Conservation (phyloP, 2,329 filamentous ascomycete genomes). For the Arachnomyces sp. region DNA sequence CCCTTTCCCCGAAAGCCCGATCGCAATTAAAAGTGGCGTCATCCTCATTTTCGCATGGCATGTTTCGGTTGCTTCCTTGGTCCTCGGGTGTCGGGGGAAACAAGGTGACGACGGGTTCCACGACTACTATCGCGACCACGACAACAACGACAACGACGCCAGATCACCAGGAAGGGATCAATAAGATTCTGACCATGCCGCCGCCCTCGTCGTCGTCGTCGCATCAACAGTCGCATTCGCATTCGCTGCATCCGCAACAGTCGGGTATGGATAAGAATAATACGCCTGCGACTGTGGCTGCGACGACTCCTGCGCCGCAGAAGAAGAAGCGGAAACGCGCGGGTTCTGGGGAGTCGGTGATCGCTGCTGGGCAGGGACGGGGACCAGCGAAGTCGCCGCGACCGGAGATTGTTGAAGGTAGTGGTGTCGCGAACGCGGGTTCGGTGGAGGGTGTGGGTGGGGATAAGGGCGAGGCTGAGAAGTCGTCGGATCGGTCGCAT, state of each 20-base stretch:
- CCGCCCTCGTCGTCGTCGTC: conserved; percentile 6
- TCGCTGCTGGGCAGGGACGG: conserved; percentile 24
- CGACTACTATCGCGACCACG: too few species aligned
- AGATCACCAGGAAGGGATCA: too few species aligned
- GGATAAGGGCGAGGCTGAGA: conserved; percentile 3
- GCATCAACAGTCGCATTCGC: not conserved
- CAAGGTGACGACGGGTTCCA: conserved; percentile 27
- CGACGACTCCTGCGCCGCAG: conserved; percentile 23
- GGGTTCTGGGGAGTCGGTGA: conserved; percentile 37
- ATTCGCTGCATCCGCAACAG: too few species aligned
- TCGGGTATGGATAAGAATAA: conserved; percentile 4
- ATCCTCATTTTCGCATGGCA: conserved; percentile 34
- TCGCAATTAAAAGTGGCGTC: conserved; percentile 5
- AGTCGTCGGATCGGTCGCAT: conserved; percentile 10
- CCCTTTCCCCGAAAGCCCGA: conserved; percentile 17
- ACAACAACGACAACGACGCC: too few species aligned
- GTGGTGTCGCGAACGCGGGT: conserved; percentile 8
- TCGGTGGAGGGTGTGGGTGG: conserved; percentile 2
- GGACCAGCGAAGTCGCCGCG: conserved; percentile 4
- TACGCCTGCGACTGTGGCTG: conserved; percentile 5
- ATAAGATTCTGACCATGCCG: conserved; percentile 35
- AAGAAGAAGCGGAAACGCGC: conserved; percentile 53
- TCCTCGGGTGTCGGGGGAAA: conserved; percentile 37
- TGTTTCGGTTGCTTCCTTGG: conserved; percentile 43
- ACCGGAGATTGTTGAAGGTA: conserved; percentile 14